Conservation (phyloP, 1,139 yeast genomes). For the Diutina rugosa region DNA sequence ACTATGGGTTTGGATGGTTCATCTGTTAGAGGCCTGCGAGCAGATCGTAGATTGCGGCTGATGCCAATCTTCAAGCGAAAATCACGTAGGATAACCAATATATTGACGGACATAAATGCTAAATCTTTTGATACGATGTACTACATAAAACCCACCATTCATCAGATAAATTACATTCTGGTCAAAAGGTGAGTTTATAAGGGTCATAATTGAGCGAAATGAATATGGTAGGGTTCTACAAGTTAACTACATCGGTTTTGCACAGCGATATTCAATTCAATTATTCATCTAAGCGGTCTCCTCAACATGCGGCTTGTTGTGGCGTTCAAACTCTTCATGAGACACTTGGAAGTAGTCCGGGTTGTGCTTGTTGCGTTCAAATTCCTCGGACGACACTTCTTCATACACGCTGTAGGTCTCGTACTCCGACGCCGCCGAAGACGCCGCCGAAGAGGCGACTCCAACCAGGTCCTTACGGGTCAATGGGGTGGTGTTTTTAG, state of each 20-base stretch:
- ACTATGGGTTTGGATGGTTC: no score
- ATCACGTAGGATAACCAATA: no score
- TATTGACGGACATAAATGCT: no score
- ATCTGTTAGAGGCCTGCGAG: no score
- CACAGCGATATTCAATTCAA: neutral
- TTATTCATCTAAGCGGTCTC: neutral
- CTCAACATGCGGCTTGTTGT: neutral
- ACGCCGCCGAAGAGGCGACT: slow-evolving; percentile 1
- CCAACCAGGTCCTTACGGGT: neutral
- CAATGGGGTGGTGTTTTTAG: neutral
- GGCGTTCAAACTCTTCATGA: slow-evolving; percentile 13
- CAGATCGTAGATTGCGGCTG: no score
- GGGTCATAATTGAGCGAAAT: no score
- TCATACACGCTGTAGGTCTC: slow-evolving; percentile 34
- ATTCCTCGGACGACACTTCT: slow-evolving; percentile 38
- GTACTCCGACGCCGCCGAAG: slow-evolving; percentile 9
- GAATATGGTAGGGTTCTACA: no score
- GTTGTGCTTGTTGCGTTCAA: slow-evolving; percentile 26
- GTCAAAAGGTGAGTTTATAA: no score
- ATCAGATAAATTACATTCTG: no score
- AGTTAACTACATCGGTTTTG: neutral
- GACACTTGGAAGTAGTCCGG: slow-evolving; percentile 38
- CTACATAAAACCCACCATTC: no score
- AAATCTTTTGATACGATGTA: no score
- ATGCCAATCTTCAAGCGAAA: no score